Percentiles rank a stretch among this genome's conserved stretches.
These are phyloP conservation scores for Austroboletus niveus DNA, from an alignment of 1,284 basidiomycete species.

Conservation along the genomic window DNA sequence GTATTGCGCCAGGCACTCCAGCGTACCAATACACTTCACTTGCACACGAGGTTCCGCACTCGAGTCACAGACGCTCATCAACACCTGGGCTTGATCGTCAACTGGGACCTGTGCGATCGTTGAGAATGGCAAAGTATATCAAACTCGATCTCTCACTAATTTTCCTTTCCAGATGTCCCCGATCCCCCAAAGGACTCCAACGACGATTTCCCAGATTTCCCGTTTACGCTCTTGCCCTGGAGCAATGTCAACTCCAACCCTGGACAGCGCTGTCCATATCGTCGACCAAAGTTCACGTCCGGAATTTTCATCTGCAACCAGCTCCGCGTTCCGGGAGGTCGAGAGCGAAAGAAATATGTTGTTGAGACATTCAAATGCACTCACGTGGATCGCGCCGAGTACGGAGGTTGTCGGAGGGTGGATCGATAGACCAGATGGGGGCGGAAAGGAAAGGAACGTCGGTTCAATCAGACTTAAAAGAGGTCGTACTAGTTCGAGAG, in stretches of 20 bases:
- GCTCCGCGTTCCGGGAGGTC: slow-evolving; percentile 39
- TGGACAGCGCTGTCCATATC: slow-evolving; percentile 54
- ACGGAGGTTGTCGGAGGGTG: slow-evolving; percentile 86
- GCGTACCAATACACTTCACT: slow-evolving; percentile 78
- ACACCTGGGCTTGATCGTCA: slow-evolving; percentile 59
- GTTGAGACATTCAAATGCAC: slow-evolving; percentile 87
- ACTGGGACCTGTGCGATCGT: slow-evolving; percentile 42
- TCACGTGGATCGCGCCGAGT: slow-evolving; percentile 77
- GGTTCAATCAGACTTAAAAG: slow-evolving; percentile 70
- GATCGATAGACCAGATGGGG: slow-evolving; percentile 58
- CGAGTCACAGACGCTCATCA: slow-evolving; percentile 65
- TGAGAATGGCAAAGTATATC: slow-evolving; percentile 1
- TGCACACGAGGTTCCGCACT: slow-evolving; percentile 54
- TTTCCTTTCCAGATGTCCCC: slow-evolving; percentile 66
- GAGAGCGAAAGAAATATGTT: slow-evolving; percentile 83
- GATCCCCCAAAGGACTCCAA: slow-evolving; percentile 78
- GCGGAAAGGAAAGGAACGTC: slow-evolving; percentile 79
- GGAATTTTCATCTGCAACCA: slow-evolving; percentile 45
- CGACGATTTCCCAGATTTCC: slow-evolving; percentile 71
- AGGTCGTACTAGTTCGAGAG: slow-evolving; percentile 53
- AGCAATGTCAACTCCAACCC: slow-evolving; percentile 58
- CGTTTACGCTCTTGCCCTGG: slow-evolving; percentile 63
- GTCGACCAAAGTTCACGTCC: slow-evolving; percentile 59
- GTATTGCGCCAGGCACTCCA: slow-evolving; percentile 79
- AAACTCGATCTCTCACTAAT: slow-evolving; percentile 42